These are phyloP conservation scores for Fraxinus americana DNA, from an alignment of 257 asterid species.

Conservation along the genomic window DNA sequence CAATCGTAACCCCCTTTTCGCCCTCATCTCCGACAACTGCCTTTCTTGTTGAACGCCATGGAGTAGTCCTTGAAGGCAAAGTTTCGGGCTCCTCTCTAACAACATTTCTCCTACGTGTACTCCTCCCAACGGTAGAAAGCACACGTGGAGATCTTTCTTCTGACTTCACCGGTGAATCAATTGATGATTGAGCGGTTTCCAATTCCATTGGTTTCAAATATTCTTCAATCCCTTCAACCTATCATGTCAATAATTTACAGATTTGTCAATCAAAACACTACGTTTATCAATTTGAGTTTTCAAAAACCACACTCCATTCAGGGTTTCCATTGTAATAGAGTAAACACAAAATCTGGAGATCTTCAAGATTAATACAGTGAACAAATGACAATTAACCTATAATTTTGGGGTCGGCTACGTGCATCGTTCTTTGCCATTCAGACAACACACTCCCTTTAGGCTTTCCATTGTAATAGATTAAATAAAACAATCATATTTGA, in stretches of 20 bases:
- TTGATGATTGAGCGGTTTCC: conserved; percentile 46
- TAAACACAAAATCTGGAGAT: not conserved
- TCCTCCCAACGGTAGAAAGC: conserved; percentile 54
- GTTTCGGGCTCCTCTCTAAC: conserved; percentile 36
- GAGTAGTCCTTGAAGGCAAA: conserved; percentile 40
- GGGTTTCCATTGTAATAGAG: not conserved
- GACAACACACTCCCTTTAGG: no score
- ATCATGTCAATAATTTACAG: not conserved
- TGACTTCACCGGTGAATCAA: conserved; percentile 51
- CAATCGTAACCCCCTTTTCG: conserved; percentile 29
- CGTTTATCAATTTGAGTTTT: not conserved
- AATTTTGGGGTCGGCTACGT: not conserved
- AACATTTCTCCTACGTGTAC: conserved; percentile 43
- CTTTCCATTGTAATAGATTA: no score
- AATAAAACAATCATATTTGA: not conserved
- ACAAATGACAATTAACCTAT: not conserved
- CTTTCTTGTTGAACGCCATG: conserved; percentile 50
- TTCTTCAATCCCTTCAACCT: conserved; percentile 90
- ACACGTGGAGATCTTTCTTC: conserved; percentile 53
- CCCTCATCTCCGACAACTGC: conserved; percentile 24
- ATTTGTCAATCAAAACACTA: conserved; percentile 1
- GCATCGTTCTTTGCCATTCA: not conserved
- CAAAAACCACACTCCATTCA: not conserved
- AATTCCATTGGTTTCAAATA: conserved; percentile 39
- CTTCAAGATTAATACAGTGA: not conserved